Conservation (phyloP, 1,139 yeast genomes). For the Zygoascus meyerae region DNA sequence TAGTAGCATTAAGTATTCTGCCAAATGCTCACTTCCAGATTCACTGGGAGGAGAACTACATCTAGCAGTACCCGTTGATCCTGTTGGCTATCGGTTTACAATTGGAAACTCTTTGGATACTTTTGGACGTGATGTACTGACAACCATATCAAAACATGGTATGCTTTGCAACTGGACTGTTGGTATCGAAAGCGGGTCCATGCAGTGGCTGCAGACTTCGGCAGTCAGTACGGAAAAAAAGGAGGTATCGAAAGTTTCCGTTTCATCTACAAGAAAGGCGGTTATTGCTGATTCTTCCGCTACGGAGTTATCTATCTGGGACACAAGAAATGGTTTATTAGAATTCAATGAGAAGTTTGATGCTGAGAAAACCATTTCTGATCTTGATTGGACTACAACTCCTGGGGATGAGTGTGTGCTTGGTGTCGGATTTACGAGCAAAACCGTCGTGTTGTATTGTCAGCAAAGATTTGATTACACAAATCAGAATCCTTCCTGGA, state of each 20-base stretch:
- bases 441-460: slow-evolving; percentile 57
- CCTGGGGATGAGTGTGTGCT: slow-evolving; percentile 64
- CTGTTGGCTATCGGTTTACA: slow-evolving; percentile 49
- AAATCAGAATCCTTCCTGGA: slow-evolving; percentile 68
- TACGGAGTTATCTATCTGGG: slow-evolving; percentile 65
- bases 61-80: slow-evolving; percentile 58
- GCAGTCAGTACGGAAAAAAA: slow-evolving; percentile 51
- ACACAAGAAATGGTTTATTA: slow-evolving; percentile 56
- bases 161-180: slow-evolving; percentile 45
- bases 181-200: slow-evolving; percentile 23
- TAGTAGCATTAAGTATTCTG: slow-evolving; percentile 17
- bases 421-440: slow-evolving; percentile 66
- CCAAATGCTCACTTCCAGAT: slow-evolving; percentile 24
- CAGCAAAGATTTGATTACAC: slow-evolving; percentile 88
- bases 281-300: slow-evolving; percentile 60
- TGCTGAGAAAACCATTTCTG: slow-evolving; percentile 37
- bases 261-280: slow-evolving; percentile 67
- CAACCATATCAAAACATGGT: slow-evolving; percentile 55
- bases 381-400: slow-evolving; percentile 73
- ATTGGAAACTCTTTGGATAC: slow-evolving; percentile 34
- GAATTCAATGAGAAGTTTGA: slow-evolving; percentile 50
- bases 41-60: slow-evolving; percentile 33
- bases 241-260: slow-evolving; percentile 53
- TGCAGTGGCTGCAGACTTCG: slow-evolving; percentile 48
- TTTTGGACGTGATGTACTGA: slow-evolving; percentile 47